Evolutionary conservation across 768 basidiomycete species (phyloP).

Genomic region (Filobasidium floriforme): DNA sequence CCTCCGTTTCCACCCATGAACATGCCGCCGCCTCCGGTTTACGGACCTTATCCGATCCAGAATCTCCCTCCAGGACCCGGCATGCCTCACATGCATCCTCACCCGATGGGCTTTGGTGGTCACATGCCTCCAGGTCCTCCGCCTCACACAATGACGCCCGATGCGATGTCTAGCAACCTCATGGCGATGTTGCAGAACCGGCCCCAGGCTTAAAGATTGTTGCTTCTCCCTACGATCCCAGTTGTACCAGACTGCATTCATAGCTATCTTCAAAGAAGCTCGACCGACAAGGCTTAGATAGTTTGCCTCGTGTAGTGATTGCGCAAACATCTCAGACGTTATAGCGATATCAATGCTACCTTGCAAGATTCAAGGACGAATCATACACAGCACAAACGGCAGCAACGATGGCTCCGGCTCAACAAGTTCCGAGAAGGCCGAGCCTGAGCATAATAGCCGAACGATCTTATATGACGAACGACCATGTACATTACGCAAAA

Average conservation of each 20-base stretch:
- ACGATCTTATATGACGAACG: too few species aligned
- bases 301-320: background rate
- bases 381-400: too few species aligned
- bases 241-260: background rate
- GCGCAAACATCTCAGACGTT: background rate
- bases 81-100: background rate
- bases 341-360: background rate
- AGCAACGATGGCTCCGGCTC: too few species aligned
- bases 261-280: too few species aligned
- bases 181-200: constrained; percentile 4
- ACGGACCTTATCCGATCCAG: background rate
- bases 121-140: background rate
- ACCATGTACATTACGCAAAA: too few species aligned
- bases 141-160: background rate
- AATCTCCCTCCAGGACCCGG: background rate
- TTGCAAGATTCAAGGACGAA: background rate
- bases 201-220: constrained; percentile 2
- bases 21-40: background rate
- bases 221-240: background rate
- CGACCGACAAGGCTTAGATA: background rate
- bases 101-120: background rate
- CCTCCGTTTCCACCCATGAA: background rate
- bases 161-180: constrained; percentile 7
- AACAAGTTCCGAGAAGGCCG: too few species aligned
- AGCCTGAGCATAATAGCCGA: too few species aligned